Percentiles rank a stretch among this genome's conserved stretches.
Evolutionary conservation across 768 basidiomycete species (phyloP).

Genomic region (Lactifluus hygrophoroides): DNA sequence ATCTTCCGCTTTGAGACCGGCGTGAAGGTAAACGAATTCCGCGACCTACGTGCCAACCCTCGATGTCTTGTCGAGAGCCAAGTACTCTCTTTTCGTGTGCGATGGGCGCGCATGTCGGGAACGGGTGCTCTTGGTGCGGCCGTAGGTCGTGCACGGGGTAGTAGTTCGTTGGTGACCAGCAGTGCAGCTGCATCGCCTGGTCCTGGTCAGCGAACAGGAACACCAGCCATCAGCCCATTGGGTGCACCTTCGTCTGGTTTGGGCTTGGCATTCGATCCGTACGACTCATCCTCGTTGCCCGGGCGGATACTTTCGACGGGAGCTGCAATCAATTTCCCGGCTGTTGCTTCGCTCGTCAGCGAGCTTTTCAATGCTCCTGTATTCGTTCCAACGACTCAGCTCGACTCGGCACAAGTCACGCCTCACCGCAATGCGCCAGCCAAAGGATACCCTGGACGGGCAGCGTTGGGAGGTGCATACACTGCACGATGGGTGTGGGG

Average conservation of each 20-base stretch:
- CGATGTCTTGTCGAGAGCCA: slow-evolving; percentile 81
- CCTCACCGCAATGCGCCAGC: slow-evolving; percentile 71
- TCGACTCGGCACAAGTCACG: slow-evolving; percentile 65
- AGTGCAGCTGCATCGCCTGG: slow-evolving; percentile 16
- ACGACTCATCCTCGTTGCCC: slow-evolving; percentile 60
- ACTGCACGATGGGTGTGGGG: slow-evolving; percentile 85
- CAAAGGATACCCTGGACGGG: slow-evolving; percentile 57
- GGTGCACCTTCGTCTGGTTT: slow-evolving; percentile 11
- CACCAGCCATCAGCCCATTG: slow-evolving; percentile 4
- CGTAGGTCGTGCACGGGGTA: slow-evolving; percentile 26
- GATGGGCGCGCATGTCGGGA: slow-evolving; percentile 66
- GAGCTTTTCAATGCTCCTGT: slow-evolving; percentile 81
- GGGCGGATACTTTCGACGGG: slow-evolving; percentile 62
- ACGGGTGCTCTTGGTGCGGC: slow-evolving; percentile 54
- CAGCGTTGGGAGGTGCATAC: slow-evolving; percentile 67
- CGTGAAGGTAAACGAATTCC: slow-evolving; percentile 80
- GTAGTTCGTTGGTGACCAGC: slow-evolving; percentile 24
- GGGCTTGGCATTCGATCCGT: slow-evolving; percentile 63
- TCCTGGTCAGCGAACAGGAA: slow-evolving; percentile 18
- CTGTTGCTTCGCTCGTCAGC: slow-evolving; percentile 67
- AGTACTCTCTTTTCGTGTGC: slow-evolving; percentile 70
- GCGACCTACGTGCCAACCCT: slow-evolving; percentile 82
- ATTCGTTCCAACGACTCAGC: slow-evolving; percentile 63
- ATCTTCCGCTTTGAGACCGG: slow-evolving; percentile 85
- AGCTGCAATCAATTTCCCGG: slow-evolving; percentile 78